A percentile compares a stretch with the other conserved stretches of the same genome.
Conservation (phyloP, 2,329 filamentous ascomycete genomes). For the Aureobasidium sp. region DNA sequence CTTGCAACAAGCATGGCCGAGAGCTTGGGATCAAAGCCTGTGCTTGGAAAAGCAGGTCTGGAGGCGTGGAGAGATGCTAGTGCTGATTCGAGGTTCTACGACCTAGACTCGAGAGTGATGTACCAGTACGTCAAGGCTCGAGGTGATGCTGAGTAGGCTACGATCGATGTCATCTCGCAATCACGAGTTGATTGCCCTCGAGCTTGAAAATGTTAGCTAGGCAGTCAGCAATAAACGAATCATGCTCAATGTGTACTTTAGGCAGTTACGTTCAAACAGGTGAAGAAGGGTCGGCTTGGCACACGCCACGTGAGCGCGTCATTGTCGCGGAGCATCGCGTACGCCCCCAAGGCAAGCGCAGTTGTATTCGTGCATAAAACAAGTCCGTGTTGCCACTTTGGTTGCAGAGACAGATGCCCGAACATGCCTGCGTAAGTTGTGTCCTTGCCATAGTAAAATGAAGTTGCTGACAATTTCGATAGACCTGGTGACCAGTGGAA, state of each 20-base stretch:
- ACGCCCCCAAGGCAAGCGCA: conserved; percentile 1
- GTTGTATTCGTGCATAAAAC: conserved; percentile 3
- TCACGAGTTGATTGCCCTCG: not conserved
- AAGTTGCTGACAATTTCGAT: conserved; percentile 1
- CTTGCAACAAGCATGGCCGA: conserved; percentile 51
- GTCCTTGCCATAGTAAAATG: not conserved
- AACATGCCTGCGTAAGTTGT: conserved; percentile 20
- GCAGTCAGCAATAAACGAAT: not conserved
- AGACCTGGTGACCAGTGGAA: conserved; percentile 33
- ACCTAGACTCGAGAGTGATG: conserved; percentile 51
- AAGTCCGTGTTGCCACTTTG: conserved; percentile 9
- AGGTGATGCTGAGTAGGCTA: not conserved
- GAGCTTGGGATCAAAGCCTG: conserved; percentile 44
- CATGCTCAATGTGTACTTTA: not conserved
- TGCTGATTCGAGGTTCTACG: conserved; percentile 45
- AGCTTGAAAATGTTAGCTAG: not conserved
- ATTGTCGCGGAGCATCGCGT: conserved; percentile 12
- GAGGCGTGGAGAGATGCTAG: conserved; percentile 47
- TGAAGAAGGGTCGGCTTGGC: not conserved
- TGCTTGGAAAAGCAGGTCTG: conserved; percentile 45
- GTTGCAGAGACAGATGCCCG: conserved; percentile 14
- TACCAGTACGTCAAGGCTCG: conserved; percentile 36
- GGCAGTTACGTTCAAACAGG: conserved; percentile 7
- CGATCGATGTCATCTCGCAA: not conserved
- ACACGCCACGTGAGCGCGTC: conserved; percentile 1